Evolutionary conservation across 2,329 filamentous ascomycete species (phyloP), one percentile per base, ranked within the genome.

Genomic region (Dothideomycetes sp.): DNA sequence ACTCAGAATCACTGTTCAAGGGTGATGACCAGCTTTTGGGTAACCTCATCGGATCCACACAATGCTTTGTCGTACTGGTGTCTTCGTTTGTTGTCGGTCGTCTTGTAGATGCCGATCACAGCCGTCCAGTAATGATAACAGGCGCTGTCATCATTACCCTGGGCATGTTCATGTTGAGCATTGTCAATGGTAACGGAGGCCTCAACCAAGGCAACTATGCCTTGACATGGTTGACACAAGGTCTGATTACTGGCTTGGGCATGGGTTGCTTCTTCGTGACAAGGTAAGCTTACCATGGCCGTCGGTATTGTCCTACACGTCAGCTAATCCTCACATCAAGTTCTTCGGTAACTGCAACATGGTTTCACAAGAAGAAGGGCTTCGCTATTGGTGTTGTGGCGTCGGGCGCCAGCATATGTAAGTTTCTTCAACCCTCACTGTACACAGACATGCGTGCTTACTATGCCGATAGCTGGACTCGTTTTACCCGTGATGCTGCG

Each of bases 181-280:
- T 64, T 22, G 58, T 58, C 18, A 64, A 64, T 43, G 64, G 64
- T 4, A 51, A 52, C n/a, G 58, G 54, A 9, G 45, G 50, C 13
- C 51, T 56, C 33, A 54, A 53, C 4, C 36, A 60, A 16, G 65
- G 58, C 30, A 64, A 57, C 39, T 69, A 66, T 48, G 56, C 48
- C 20, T 49, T 61, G 5, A 67, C 69, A 17, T 68, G 65, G 65
- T 51, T 64, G 9, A 65, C 64, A 4, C 67, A 71, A 50, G 68
- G 68, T 4, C 50, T 71, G 27, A 51, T 70, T 25, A 60, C 60
- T 18, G 66, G 67, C 4, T 44, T 70, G 8, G 69, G 69, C 8
- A 71, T 71, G 68, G 61, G 65, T n/a, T 70, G 67, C 47, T 70
- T 68, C 53, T 71, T 71, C 47, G 68, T 71, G 4, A 63, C 63